These are phyloP conservation scores for Fusarium fujikuroi DNA, from an alignment of 2,329 filamentous ascomycete genomes.

Conservation along the genomic window DNA sequence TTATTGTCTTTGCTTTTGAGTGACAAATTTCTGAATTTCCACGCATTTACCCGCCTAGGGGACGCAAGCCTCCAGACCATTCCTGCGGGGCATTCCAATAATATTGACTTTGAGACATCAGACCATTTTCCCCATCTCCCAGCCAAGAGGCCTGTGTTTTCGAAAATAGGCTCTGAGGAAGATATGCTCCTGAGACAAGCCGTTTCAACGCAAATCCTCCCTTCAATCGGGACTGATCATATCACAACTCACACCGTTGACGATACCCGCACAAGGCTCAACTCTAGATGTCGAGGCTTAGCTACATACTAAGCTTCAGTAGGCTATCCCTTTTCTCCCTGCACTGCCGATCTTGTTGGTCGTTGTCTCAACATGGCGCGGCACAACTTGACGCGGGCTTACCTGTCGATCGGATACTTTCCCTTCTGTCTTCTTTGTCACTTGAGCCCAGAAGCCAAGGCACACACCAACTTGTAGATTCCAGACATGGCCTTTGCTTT, in stretches of 20 bases:
- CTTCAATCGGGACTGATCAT: not conserved
- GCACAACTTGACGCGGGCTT: conserved; percentile 12
- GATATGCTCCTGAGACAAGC: not conserved
- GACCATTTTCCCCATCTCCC: not conserved
- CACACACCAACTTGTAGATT: conserved; percentile 8
- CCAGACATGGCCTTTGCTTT: not conserved
- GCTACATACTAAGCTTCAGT: not conserved
- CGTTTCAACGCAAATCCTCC: not conserved
- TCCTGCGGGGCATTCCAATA: conserved; percentile 21
- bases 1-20: not conserved
- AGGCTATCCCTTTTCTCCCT: conserved; percentile 2
- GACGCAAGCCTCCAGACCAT: not conserved
- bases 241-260: conserved; percentile 4
- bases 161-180: not conserved
- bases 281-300: not conserved
- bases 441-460: conserved; percentile 12
- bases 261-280: not conserved
- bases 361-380: conserved; percentile 12
- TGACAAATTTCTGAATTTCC: not conserved
- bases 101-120: conserved; percentile 4
- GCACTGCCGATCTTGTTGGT: conserved; percentile 19
- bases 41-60: conserved; percentile 8
- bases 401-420: conserved; percentile 25
- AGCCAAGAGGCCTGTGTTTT: not conserved
- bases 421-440: conserved; percentile 2